These are phyloP conservation scores for Metschnikowia peoriensis DNA, from an alignment of 805 yeast genomes.

Conservation along the genomic window DNA sequence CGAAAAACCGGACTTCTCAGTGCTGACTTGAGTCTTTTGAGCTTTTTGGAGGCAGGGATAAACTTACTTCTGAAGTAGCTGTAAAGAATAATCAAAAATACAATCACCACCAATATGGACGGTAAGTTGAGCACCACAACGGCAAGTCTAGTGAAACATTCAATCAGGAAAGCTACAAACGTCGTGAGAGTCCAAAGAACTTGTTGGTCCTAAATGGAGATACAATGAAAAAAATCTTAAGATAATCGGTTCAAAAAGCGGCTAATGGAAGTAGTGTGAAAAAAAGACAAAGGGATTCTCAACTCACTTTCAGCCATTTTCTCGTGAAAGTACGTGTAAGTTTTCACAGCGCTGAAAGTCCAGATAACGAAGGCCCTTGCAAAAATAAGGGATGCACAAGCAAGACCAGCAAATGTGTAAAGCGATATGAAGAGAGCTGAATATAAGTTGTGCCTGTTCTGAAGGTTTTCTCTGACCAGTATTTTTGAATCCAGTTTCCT, in stretches of 20 bases:
- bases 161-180: slow-evolving; percentile 23
- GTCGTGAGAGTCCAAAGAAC: slow-evolving; percentile 31
- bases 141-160: slow-evolving; percentile 27
- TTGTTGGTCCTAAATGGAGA: slow-evolving; percentile 30
- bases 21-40: slow-evolving; percentile 32
- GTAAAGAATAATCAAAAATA: slow-evolving; percentile 27
- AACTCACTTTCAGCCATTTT: slow-evolving; percentile 34
- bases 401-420: slow-evolving; percentile 30
- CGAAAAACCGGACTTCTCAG: slow-evolving; percentile 34
- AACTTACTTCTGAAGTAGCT: slow-evolving; percentile 29
- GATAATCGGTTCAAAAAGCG: slow-evolving; percentile 39
- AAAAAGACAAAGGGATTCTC: slow-evolving; percentile 41
- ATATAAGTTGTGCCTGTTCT: slow-evolving; percentile 23
- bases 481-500: slow-evolving; percentile 30
- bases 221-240: too few species aligned
- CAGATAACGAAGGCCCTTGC: slow-evolving; percentile 30
- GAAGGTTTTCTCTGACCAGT: slow-evolving; percentile 37
- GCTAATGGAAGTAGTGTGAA: slow-evolving; percentile 42
- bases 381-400: slow-evolving; percentile 27
- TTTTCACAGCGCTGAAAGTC: slow-evolving; percentile 30
- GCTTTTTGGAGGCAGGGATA: slow-evolving; percentile 36
- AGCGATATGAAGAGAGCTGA: slow-evolving; percentile 25
- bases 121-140: slow-evolving; percentile 35
- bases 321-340: slow-evolving; percentile 35
- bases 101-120: slow-evolving; percentile 29